phyloP scores from a whole-genome alignment of 371 early-diverging fungal species.

The Apophysomyces variabilis region DNA sequence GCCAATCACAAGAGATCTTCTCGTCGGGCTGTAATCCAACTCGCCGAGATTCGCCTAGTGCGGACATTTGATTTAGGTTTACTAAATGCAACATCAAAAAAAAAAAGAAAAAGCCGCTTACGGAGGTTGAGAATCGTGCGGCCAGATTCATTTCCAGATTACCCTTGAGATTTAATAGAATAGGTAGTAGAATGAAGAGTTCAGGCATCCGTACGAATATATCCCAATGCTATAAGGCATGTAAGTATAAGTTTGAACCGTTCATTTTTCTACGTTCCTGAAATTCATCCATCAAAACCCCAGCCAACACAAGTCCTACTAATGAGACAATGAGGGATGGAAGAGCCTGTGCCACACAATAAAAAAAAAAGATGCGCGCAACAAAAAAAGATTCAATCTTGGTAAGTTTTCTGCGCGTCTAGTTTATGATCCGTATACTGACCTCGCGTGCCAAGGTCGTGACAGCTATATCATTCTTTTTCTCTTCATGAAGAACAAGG shows the following conservation, averaged over 20 bases:
- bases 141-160: slow-evolving; percentile 91
- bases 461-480: background rate
- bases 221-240: slow-evolving; percentile 63
- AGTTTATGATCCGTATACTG: slow-evolving; percentile 5
- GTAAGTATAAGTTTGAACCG: background rate
- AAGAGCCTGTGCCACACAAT: slow-evolving; percentile 54
- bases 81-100: slow-evolving; percentile 5
- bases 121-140: slow-evolving; percentile 80
- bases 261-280: slow-evolving; percentile 50
- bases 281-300: slow-evolving; percentile 75
- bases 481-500: background rate
- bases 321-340: slow-evolving; percentile 79
- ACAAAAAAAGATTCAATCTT: background rate
- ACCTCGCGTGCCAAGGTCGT: background rate
- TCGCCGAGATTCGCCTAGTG: slow-evolving; percentile 69
- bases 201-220: slow-evolving; percentile 76
- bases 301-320: slow-evolving; percentile 75
- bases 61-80: slow-evolving; percentile 4
- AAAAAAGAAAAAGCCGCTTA: slow-evolving; percentile 29
- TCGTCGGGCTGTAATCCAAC: slow-evolving; percentile 54
- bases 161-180: slow-evolving; percentile 86
- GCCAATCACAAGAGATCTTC: slow-evolving; percentile 61
- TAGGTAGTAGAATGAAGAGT: slow-evolving; percentile 85
- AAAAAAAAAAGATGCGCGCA: background rate
- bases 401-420: background rate